Base-by-base conservation (phyloP, 2,329 filamentous ascomycete genomes). In the Arthrinium phaeospermum region DNA sequence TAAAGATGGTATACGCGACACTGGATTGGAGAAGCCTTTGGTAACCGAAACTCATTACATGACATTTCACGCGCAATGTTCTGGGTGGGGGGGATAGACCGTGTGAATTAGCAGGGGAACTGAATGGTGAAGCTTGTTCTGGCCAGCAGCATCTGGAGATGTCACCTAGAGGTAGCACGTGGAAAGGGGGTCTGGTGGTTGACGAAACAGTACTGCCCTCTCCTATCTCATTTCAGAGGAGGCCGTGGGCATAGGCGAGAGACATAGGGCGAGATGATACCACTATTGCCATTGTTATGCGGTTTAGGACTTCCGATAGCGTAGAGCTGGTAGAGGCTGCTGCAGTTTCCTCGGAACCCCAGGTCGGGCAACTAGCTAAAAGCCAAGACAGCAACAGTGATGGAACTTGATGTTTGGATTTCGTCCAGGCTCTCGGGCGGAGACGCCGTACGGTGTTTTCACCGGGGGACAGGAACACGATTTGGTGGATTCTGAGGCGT, bases 11-110 rank as follows among this genome's bases (percentile, higher is more conserved):
- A 53, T 70, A 46, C 69, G 46, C 44, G 57, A n/a, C 22, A 71
- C n/a, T 67, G 67, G 72, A 70, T 74, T 71, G 49, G 30, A 71
- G 73, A 72, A 73, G 22, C 14, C 67, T 72, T 70, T 68, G 27
- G 34, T 22, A 24, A 64, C 57, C 57, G 57, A 64, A 41, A 64
- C 57, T 41, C 57, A 41, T 64, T 64, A 30, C 57, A 64, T 64
- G 57, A n/a, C 57, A 41, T 64, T 46, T 67, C 44, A 68, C 57
- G 47, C 61, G 34, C 49, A 41, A 67, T 24, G 53, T 68, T 51
- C 47, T 64, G 34, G 61, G 68, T 24, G 46, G 69, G 64, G 64
- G 47, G 27, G 67, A 47, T 69, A 73, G 69, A 61, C 53, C 57
- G 57, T 64, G 57, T 41, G 34, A 41, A 64, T 64, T 64, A 64